These are phyloP conservation scores for Fragaria ananassa DNA, from an alignment of 306 rosid species.

Conservation along the genomic window DNA sequence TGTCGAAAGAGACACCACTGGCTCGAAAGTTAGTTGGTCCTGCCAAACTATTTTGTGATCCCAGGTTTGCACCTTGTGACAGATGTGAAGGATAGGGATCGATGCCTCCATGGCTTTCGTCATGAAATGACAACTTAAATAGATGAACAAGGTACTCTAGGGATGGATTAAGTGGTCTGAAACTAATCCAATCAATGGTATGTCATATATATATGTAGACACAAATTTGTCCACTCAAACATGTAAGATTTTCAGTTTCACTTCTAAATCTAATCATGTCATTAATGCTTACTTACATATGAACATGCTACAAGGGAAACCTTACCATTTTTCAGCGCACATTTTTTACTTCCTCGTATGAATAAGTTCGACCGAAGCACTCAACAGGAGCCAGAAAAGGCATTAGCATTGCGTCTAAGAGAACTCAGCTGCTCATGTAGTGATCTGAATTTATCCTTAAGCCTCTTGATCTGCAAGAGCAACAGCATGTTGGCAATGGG, in stretches of 20 bases:
- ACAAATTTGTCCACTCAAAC: neutral
- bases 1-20: neutral
- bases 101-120: neutral
- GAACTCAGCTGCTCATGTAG: slow-evolving; percentile 69
- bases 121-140: neutral
- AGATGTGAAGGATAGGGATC: neutral
- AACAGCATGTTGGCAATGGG: neutral
- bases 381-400: slow-evolving; percentile 8
- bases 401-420: slow-evolving; percentile 35
- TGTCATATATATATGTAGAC: neutral
- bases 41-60: neutral
- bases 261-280: neutral
- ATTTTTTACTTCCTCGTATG: neutral
- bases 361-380: slow-evolving; percentile 3
- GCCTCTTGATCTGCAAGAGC: slow-evolving; percentile 74
- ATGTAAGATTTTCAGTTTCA: neutral
- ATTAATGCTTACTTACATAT: neutral
- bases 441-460: slow-evolving; percentile 81
- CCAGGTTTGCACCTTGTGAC: neutral
- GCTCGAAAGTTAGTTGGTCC: neutral
- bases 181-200: neutral
- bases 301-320: neutral
- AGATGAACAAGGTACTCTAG: neutral
- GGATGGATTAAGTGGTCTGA: neutral
- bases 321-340: neutral